Percentiles rank a stretch among this genome's conserved stretches.
Evolutionary conservation across 306 rosid species (phyloP).

Genomic region (Vigna nakashimae): DNA sequence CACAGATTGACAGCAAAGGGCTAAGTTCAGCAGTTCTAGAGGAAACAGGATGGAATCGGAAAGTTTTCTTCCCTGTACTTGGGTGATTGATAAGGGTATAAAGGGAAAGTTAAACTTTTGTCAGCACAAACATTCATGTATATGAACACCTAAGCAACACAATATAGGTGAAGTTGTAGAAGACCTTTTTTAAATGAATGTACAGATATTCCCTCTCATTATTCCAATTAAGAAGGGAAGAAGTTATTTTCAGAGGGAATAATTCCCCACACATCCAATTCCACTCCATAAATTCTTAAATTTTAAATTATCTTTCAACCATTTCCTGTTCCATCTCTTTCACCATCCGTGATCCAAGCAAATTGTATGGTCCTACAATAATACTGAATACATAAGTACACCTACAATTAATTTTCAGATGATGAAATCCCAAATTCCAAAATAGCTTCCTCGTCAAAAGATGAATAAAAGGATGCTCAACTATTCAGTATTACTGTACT

Average conservation of each 20-base stretch:
- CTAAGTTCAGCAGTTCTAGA: background rate
- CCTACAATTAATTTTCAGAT: background rate
- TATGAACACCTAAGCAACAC: conserved; percentile 4
- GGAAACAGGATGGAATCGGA: background rate
- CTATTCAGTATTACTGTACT: conserved; percentile 19
- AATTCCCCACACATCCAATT: conserved; percentile 10
- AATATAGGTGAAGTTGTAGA: background rate
- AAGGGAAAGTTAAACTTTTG: conserved; percentile 13
- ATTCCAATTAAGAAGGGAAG: background rate
- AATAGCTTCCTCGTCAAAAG: background rate
- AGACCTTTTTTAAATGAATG: background rate
- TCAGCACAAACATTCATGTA: conserved; percentile 3
- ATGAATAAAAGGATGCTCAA: background rate
- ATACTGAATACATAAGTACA: background rate
- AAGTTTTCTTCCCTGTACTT: background rate
- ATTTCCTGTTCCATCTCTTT: background rate
- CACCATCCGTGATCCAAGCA: background rate
- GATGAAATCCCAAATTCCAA: background rate
- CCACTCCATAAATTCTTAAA: background rate
- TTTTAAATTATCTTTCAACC: conserved; percentile 6
- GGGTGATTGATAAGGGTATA: conserved; percentile 24
- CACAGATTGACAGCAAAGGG: conserved; percentile 2
- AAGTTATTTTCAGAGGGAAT: conserved; percentile 17
- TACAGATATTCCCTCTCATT: background rate
- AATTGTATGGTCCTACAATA: background rate